Base-by-base conservation (phyloP, 148 eudicot species). In the Heliosperma pusillum region DNA sequence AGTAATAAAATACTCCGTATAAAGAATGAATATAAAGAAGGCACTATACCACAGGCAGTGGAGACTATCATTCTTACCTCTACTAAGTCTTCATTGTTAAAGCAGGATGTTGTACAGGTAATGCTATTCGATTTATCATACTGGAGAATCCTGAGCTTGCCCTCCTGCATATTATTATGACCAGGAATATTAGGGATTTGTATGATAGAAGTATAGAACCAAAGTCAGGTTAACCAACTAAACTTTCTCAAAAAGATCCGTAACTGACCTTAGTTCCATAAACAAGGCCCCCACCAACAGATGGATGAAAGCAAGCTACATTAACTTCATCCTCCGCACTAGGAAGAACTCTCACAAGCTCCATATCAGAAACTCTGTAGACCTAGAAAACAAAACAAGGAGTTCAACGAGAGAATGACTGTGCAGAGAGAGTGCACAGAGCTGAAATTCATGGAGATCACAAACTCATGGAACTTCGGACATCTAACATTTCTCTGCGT, bases 261-360 rank as follows among this genome's bases (percentile, higher is more conserved):
- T 30, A 65, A 70, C 17, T 30, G 55, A 95, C 99, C 97, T 95
- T 95, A 56, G 99, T 95, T 81, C 99, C 99, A 85, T 95, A 95
- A 50, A 95, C 93, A 69, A 95, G 88, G 76, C 99, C 99, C 36
- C 91, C 86, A 10, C 99, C 99, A 65, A 90, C 91, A 55, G 87
- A 86, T 76, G 99, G 99, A 79, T 95, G 99, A 79, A 95, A 95
- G 79, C 96, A 95, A 80, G 99, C 99, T n/a, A 95, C 99, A 80
- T 95, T 95, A 73, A 95, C 99, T 85, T 95, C 99, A 85, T 95
- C 99, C 72, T 92, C 99, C 4, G 99, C 93, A 80, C 97, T 95
- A 12, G 99, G 97, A 85, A 95, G 97, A 71, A 90, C 97, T 83
- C 91, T 88, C 78, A 95, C 99, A 75, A 95, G 96, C 84, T 95